Evolutionary conservation across 805 yeast genomes (phyloP).

Genomic region (Hyphopichia homilentoma): DNA sequence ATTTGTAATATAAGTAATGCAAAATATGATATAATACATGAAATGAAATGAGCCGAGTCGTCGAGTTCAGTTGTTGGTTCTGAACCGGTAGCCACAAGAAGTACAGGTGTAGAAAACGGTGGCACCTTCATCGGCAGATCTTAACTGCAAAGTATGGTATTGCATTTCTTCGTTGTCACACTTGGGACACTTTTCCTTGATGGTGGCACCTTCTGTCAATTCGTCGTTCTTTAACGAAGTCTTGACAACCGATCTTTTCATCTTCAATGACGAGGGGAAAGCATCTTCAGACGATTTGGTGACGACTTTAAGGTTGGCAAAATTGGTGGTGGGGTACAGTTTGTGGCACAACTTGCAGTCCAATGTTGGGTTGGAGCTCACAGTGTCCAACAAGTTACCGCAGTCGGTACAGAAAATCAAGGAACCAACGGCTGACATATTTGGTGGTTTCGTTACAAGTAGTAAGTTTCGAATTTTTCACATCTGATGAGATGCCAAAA

Average conservation of each 20-base stretch:
- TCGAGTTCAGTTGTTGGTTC: slow-evolving; percentile 72
- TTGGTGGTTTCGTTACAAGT: too few relatives aligned
- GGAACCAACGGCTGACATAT: slow-evolving; percentile 95
- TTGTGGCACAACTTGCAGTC: slow-evolving; percentile 54
- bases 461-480: too few relatives aligned
- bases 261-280: slow-evolving; percentile 79
- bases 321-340: slow-evolving; percentile 45
- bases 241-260: slow-evolving; percentile 87
- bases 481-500: too few relatives aligned
- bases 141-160: slow-evolving; percentile 91
- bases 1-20: not conserved
- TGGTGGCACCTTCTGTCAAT: slow-evolving; percentile 91
- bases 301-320: slow-evolving; percentile 76
- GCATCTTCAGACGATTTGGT: slow-evolving; percentile 90
- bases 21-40: slow-evolving; percentile 5
- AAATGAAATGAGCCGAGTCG: slow-evolving; percentile 2
- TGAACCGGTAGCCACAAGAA: slow-evolving; percentile 84
- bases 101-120: slow-evolving; percentile 98
- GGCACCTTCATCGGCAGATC: slow-evolving; percentile 99
- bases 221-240: slow-evolving; percentile 75
- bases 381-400: slow-evolving; percentile 82
- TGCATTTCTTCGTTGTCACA: slow-evolving; percentile 98
- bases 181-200: slow-evolving; percentile 97
- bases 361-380: slow-evolving; percentile 43
- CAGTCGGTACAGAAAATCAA: slow-evolving; percentile 91